Percentiles rank a stretch among this genome's conserved stretches.
phyloP scores from a whole-genome alignment of 1,284 basidiomycete genomes.

The Irpex lacteus region DNA sequence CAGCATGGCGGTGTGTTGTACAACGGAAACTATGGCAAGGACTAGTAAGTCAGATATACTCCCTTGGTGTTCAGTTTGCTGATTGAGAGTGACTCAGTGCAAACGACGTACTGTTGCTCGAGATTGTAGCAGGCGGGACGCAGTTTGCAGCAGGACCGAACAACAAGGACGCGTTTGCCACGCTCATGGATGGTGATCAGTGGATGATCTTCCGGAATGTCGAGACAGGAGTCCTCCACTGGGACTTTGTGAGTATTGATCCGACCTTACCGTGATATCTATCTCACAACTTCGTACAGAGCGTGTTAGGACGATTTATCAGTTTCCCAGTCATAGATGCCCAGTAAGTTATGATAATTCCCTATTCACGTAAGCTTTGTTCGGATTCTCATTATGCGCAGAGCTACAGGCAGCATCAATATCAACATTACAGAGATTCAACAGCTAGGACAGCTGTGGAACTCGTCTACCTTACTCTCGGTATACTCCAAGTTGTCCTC shows the following conservation, averaged over 20 bases:
- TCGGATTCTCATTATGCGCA: conserved; percentile 21
- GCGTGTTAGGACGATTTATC: conserved; percentile 59
- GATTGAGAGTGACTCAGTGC: conserved; percentile 29
- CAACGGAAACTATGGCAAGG: conserved; percentile 66
- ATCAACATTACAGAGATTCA: conserved; percentile 53
- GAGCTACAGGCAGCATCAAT: conserved; percentile 54
- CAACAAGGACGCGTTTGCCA: conserved; percentile 43
- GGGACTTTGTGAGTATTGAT: conserved; percentile 55
- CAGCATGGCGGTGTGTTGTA: conserved; percentile 62
- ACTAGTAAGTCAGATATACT: conserved; percentile 42
- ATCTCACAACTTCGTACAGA: conserved; percentile 32
- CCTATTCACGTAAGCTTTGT: neutral
- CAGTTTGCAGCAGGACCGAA: conserved; percentile 42
- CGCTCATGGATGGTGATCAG: conserved; percentile 46
- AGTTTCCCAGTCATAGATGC: conserved; percentile 56
- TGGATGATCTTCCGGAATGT: conserved; percentile 71
- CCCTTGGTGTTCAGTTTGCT: neutral
- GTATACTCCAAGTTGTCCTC: conserved; percentile 39
- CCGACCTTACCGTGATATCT: neutral
- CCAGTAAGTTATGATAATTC: conserved; percentile 41
- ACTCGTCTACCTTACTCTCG: conserved; percentile 38
- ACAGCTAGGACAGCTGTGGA: conserved; percentile 51
- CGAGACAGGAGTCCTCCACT: conserved; percentile 53
- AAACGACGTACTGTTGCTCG: conserved; percentile 50
- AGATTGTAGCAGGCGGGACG: conserved; percentile 52